phyloP scores from a whole-genome alignment of 202 grass and related monocot genomes.

The Elaeis oleifera region DNA sequence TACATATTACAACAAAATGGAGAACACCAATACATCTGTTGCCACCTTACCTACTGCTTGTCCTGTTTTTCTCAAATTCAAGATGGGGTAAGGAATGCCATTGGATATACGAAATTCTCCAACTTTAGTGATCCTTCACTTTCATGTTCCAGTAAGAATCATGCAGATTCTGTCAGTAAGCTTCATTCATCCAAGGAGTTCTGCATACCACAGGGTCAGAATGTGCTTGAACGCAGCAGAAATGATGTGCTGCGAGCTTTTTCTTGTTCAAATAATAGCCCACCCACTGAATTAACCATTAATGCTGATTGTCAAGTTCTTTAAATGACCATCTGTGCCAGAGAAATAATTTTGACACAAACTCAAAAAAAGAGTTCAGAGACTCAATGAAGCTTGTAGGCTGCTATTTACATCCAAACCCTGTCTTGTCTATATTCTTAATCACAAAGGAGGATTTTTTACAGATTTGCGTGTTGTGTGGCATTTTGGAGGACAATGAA shows the following conservation, averaged over 20 bases:
- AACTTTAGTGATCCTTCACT: slow-evolving; percentile 7
- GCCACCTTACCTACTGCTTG: not conserved
- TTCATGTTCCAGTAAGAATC: not conserved
- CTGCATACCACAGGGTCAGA: not conserved
- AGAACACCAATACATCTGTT: slow-evolving; percentile 1
- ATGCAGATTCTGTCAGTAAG: not conserved
- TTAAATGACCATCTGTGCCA: slow-evolving; percentile 7
- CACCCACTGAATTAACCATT: not conserved
- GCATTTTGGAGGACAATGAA: slow-evolving; percentile 39
- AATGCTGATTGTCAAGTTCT: not conserved
- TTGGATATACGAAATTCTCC: not conserved
- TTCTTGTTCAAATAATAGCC: not conserved
- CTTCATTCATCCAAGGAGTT: slow-evolving; percentile 1
- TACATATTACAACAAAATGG: slow-evolving; percentile 2
- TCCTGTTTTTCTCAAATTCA: slow-evolving; percentile 3
- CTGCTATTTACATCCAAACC: slow-evolving; percentile 56
- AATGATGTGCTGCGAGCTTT: not conserved
- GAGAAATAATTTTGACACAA: slow-evolving; percentile 6
- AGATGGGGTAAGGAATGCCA: not conserved
- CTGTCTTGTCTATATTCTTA: slow-evolving; percentile 62
- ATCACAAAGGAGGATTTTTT: slow-evolving; percentile 40
- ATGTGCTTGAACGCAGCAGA: slow-evolving; percentile 1
- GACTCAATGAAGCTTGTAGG: slow-evolving; percentile 39
- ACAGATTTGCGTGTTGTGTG: slow-evolving; percentile 66
- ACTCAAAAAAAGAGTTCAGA: slow-evolving; percentile 25